phyloP scores from a whole-genome alignment of 257 asterid genomes.

The Nicotiana tomentosiformis region DNA sequence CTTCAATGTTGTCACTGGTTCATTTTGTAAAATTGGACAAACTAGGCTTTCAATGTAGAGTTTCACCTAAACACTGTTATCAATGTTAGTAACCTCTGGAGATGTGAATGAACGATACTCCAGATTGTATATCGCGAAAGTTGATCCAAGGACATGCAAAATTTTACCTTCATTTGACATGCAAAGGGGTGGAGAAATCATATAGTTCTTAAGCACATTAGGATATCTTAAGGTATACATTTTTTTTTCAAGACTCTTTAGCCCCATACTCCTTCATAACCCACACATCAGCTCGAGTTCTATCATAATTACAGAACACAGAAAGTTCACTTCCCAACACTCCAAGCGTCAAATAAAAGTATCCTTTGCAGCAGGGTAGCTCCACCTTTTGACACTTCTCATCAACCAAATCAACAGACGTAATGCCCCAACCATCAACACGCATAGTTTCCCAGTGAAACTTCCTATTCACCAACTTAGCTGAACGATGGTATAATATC shows the following conservation, averaged over 20 bases:
- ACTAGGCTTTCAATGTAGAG: neutral
- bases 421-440: neutral
- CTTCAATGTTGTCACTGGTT: neutral
- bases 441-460: neutral
- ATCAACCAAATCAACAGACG: neutral
- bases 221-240: neutral
- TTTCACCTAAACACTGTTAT: neutral
- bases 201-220: neutral
- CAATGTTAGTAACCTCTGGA: conserved; percentile 13
- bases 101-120: conserved; percentile 12
- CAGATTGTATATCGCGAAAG: conserved; percentile 23
- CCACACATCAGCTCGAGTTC: neutral
- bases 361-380: conserved; percentile 18
- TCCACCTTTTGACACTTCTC: conserved; percentile 9
- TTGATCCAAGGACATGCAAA: conserved; percentile 20
- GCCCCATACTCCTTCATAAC: neutral
- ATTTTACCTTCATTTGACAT: conserved; percentile 30
- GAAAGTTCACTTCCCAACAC: conserved; percentile 30
- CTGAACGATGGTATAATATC: neutral
- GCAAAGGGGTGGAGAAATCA: conserved; percentile 5
- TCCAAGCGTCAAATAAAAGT: conserved; percentile 19
- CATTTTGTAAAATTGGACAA: neutral
- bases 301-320: neutral
- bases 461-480: neutral
- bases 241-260: neutral